These are phyloP conservation scores for Edaphochlamys debaryana DNA, from an alignment of 139 green algal genomes.

Conservation along the genomic window DNA sequence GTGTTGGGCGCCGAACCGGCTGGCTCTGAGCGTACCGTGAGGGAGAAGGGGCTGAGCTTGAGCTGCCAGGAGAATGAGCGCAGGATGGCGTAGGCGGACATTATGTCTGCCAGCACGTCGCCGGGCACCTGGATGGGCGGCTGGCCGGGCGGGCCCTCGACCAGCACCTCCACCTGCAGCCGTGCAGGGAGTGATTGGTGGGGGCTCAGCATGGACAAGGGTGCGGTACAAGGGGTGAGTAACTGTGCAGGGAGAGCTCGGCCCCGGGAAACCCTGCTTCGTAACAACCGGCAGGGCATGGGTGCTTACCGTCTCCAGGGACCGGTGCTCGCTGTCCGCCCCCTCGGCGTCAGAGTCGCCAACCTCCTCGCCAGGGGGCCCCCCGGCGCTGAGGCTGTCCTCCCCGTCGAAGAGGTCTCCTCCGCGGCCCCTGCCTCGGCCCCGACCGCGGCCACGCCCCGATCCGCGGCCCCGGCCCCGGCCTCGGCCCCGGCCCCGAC, in stretches of 20 bases:
- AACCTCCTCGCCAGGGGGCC: background rate
- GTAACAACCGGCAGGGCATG: too few relatives aligned
- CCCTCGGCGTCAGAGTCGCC: background rate
- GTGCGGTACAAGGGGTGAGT: background rate
- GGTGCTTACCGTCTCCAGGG: background rate
- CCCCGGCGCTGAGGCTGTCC: background rate
- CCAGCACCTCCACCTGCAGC: background rate
- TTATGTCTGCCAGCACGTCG: slow-evolving; percentile 53
- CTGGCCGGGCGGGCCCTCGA: background rate
- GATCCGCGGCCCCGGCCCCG: background rate
- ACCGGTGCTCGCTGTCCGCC: background rate
- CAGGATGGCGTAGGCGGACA: slow-evolving; percentile 72
- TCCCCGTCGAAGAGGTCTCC: background rate
- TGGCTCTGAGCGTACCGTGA: slow-evolving; percentile 48
- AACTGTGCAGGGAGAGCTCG: background rate
- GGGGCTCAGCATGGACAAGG: too few relatives aligned
- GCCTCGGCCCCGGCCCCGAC: slow-evolving; percentile 1
- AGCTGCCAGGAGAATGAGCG: slow-evolving; percentile 86
- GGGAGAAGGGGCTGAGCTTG: slow-evolving; percentile 76
- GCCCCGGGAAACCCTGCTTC: background rate
- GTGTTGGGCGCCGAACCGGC: background rate
- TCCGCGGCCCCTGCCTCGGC: background rate
- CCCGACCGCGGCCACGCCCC: slow-evolving; percentile 1
- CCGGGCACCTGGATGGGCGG: slow-evolving; percentile 7
- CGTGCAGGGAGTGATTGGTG: too few relatives aligned